Evolutionary conservation across 169 alveolate genomes (phyloP).

Genomic region (Besnoitia besnoiti): DNA sequence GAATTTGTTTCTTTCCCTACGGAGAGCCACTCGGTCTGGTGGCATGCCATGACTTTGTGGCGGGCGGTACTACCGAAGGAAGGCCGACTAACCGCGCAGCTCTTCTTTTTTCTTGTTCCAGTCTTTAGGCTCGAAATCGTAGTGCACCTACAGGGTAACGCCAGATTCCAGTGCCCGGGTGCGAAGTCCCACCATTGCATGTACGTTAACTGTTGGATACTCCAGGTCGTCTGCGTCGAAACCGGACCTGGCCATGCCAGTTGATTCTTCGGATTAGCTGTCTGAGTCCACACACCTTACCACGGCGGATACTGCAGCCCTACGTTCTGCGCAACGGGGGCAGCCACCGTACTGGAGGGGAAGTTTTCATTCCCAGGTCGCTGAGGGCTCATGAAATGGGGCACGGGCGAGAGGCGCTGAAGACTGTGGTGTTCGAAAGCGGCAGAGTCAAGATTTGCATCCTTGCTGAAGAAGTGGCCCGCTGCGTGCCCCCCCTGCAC

Average conservation of each 20-base stretch:
- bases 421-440: neutral
- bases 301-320: slow-evolving; percentile 61
- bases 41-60: neutral
- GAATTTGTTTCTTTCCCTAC: neutral
- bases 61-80: neutral
- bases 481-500: neutral
- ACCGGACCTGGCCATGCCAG: neutral
- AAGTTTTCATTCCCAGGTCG: slow-evolving; percentile 60
- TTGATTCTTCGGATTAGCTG: neutral
- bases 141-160: slow-evolving; percentile 29
- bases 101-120: slow-evolving; percentile 48
- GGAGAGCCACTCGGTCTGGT: neutral
- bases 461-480: neutral
- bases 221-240: slow-evolving; percentile 51
- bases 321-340: slow-evolving; percentile 26
- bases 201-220: neutral
- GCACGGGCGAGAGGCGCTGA: neutral
- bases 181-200: neutral
- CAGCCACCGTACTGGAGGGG: slow-evolving; percentile 39
- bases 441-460: neutral
- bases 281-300: neutral
- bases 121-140: slow-evolving; percentile 68
- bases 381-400: slow-evolving; percentile 55
- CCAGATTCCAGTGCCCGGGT: neutral
- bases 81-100: neutral